Percentiles rank a stretch among this genome's conserved stretches.
phyloP scores from a whole-genome alignment of 768 basidiomycete genomes.

The Agaricus sinodeliciosus region DNA sequence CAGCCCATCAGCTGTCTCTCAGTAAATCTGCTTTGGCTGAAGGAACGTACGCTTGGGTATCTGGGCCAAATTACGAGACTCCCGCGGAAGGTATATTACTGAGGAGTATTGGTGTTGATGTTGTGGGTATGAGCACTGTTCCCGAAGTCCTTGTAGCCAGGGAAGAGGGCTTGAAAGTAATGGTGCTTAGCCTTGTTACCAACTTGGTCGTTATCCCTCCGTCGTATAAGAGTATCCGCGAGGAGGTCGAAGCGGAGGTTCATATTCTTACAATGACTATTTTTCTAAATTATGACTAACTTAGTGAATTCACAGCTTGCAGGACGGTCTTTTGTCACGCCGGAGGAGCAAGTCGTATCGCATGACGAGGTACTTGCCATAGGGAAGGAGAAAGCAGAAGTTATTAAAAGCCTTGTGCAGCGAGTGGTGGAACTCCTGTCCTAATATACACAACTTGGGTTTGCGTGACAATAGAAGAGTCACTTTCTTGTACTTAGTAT shows the following conservation, averaged over 20 bases:
- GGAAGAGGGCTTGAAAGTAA: constrained; percentile 67
- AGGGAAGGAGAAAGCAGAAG: constrained; percentile 61
- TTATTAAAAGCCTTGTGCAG: constrained; percentile 67
- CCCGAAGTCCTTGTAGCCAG: constrained; percentile 81
- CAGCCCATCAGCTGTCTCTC: constrained; percentile 57
- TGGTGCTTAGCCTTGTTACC: constrained; percentile 81
- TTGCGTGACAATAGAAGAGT: no score
- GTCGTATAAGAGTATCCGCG: constrained; percentile 58
- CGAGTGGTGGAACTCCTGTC: constrained; percentile 39
- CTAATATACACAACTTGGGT: background rate
- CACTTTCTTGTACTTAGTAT: no score
- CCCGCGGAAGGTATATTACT: constrained; percentile 82
- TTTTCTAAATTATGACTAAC: background rate
- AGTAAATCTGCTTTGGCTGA: constrained; percentile 56
- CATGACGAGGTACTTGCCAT: constrained; percentile 74
- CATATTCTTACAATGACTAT: constrained; percentile 13
- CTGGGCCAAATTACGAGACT: constrained; percentile 87
- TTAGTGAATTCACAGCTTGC: constrained; percentile 39
- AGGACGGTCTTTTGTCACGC: constrained; percentile 41
- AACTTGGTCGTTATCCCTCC: constrained; percentile 77
- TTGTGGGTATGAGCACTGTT: constrained; percentile 93
- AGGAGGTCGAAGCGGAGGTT: constrained; percentile 76
- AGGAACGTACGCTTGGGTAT: constrained; percentile 87
- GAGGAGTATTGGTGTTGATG: constrained; percentile 68
- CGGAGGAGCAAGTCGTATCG: constrained; percentile 45